Evolutionary conservation across 768 basidiomycete species (phyloP), one percentile per base, ranked within the genome.

Genomic region (Boletus sp.): DNA sequence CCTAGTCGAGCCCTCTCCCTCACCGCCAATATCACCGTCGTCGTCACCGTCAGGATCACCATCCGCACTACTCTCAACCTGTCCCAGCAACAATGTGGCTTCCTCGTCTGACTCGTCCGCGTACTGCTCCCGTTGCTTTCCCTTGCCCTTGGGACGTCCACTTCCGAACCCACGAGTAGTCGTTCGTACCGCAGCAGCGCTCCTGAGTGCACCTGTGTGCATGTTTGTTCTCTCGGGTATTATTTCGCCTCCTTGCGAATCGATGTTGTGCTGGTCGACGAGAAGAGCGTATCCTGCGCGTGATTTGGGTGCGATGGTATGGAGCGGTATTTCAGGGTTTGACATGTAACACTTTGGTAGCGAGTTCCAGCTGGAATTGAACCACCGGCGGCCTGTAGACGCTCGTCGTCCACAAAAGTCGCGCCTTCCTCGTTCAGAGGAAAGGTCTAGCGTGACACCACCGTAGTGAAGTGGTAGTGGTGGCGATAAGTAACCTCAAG

Each of bases 281-380:
- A 83, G 75, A 63, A 74, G 79, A 60, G 74, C 64, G 75, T 83
- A 81, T 52, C 77, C 79, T 58, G 76, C 70, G 71, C 76, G 77
- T 58, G 76, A 63, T 64, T 63, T 68, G 73, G 78, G 76, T 80
- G 81, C 74, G 67, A 88, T 75, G 64, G 78, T 77, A 64, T 77
- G 82, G 53, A 89, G 75, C n/a, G 86, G 87, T 72, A 89, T 89
- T 75, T 87, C 87, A 71, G 86, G 81, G 61, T 47, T 65, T 58
- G 69, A 66, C 68, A 70, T 70, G 66, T 61, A 70, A 54, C 52
- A 14, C 50, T 28, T 20, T 35, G 46, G 33, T 32, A 20, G 29
- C 39, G 8, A 24, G 24, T 24, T 40, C 47, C 45, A 5, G 35
- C 37, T 45, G 46, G 15, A 40, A 50, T 46, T 55, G 18, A 52